Percentiles rank a stretch among this genome's conserved stretches.
Conservation (phyloP, 768 basidiomycete species). For the Amanita rubescens region DNA sequence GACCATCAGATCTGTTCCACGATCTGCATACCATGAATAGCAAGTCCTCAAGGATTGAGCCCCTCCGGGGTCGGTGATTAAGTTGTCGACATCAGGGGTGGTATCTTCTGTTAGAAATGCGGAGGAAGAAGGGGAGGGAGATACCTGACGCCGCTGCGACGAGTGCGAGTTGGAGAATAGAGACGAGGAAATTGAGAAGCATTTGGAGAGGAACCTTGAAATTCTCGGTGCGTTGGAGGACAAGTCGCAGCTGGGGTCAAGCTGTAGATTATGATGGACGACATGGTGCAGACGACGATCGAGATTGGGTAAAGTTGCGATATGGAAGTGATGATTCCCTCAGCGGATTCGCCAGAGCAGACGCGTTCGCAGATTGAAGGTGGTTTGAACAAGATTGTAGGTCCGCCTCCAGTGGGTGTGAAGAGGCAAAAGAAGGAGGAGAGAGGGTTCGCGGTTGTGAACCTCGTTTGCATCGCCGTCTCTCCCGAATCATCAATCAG, state of each 20-base stretch:
- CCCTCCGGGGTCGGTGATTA: no score
- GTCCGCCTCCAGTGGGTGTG: slow-evolving; percentile 60
- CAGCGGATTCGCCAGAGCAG: slow-evolving; percentile 68
- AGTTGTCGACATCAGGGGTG: no score
- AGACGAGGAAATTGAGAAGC: slow-evolving; percentile 89
- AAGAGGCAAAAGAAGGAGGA: slow-evolving; percentile 48
- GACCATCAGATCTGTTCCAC: no score
- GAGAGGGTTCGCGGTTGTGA: slow-evolving; percentile 62
- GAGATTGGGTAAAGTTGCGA: slow-evolving; percentile 96
- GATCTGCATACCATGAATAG: no score
- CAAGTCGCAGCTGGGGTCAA: slow-evolving; percentile 98
- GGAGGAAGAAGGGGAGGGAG: no score
- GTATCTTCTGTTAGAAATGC: no score
- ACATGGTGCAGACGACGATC: slow-evolving; percentile 97
- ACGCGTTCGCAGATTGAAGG: slow-evolving; percentile 85
- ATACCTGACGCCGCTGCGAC: slow-evolving; percentile 81
- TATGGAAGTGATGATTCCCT: slow-evolving; percentile 97
- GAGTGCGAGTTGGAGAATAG: slow-evolving; percentile 66
- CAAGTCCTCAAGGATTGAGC: no score
- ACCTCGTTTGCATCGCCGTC: no score
- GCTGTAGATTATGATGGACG: slow-evolving; percentile 90
- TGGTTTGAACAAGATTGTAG: slow-evolving; percentile 89
- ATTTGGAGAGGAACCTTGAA: slow-evolving; percentile 78
- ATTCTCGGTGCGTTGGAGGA: slow-evolving; percentile 95
- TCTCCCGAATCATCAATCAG: no score